Base-by-base conservation (phyloP, 1,284 basidiomycete species). In the Pyrrhoderma lamaoense region DNA sequence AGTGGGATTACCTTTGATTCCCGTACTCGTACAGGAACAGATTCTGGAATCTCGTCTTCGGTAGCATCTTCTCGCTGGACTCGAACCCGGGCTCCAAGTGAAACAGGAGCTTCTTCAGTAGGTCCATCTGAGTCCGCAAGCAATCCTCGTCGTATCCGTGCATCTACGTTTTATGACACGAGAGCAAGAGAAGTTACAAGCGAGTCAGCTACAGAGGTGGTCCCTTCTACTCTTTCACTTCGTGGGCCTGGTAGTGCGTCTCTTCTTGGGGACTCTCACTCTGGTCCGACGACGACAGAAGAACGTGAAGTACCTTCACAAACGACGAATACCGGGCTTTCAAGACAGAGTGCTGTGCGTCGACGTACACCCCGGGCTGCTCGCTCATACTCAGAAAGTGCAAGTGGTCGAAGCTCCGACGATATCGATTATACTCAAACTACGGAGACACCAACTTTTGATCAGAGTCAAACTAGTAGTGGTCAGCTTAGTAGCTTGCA, bases 321-420 rank as follows among this genome's bases (percentile, higher is more conserved):
- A 22, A 48, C 49, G 2, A 54, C 60, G 13, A 35, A 36, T 13
- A 42, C 51, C 8, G 52, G 66, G 1, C 60, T 88, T 19, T 76
- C 79, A 5, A 72, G 85, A 22, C 75, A 77, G 1, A 66, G 77
- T 5, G 84, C 74, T 35, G 71, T 87, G 5, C 67, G 80, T 45
- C 69, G 84, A 48, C 69, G 79, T 27, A 67, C 67, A 3, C 71
- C 74, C 3, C 67, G 73, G 11, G 63, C 69, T 16, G 66, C 65
- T 3, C 60, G 66, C 22, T 64, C 68, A 13, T 62, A 66, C 44
- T 71, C 74, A 71, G 75, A 44, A 11, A 50, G 48, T 45, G 47
- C 16, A 2, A 54, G 47, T 23, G 40, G 21, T 4, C 49, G 45
- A 19, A 48, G 53, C 21, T 31, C 27, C 5, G 27, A 31, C 5